These are phyloP conservation scores for Pleurotus sapidus DNA, from an alignment of 768 basidiomycete genomes.

Conservation along the genomic window DNA sequence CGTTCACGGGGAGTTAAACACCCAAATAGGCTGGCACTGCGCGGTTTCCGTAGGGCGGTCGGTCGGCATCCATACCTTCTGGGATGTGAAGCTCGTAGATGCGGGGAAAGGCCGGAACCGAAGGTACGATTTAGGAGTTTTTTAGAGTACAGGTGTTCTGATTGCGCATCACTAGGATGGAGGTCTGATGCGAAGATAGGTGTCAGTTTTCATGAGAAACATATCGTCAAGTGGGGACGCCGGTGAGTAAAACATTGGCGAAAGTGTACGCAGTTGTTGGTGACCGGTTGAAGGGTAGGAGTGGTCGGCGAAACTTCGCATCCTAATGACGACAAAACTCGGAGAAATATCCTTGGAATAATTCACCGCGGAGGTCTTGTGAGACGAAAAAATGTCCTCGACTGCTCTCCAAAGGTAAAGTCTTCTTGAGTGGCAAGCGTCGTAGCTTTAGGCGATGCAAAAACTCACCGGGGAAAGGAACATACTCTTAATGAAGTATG, in stretches of 20 bases:
- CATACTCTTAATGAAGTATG: no score
- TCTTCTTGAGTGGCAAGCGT: neutral
- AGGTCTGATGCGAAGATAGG: neutral
- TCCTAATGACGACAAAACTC: neutral
- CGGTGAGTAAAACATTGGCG: neutral
- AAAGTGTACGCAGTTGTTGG: neutral
- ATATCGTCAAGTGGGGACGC: neutral
- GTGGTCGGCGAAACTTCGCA: constrained; percentile 5
- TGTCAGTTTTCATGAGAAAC: neutral
- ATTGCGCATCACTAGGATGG: neutral
- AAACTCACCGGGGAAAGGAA: neutral
- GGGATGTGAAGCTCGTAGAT: neutral
- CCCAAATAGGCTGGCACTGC: neutral
- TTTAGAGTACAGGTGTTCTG: neutral
- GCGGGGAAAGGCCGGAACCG: constrained; percentile 4
- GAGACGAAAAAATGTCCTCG: neutral
- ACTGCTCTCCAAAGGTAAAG: neutral
- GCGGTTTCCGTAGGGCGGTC: neutral
- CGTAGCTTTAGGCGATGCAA: neutral
- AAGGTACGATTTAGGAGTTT: neutral
- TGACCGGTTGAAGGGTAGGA: neutral
- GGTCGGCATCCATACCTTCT: neutral
- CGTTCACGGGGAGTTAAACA: constrained; percentile 5
- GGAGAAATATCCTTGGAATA: neutral
- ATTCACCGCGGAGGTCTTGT: constrained; percentile 4